Evolutionary conservation across 352 stramenopile genomes (phyloP).

Genomic region (Globisporangium nagaii): DNA sequence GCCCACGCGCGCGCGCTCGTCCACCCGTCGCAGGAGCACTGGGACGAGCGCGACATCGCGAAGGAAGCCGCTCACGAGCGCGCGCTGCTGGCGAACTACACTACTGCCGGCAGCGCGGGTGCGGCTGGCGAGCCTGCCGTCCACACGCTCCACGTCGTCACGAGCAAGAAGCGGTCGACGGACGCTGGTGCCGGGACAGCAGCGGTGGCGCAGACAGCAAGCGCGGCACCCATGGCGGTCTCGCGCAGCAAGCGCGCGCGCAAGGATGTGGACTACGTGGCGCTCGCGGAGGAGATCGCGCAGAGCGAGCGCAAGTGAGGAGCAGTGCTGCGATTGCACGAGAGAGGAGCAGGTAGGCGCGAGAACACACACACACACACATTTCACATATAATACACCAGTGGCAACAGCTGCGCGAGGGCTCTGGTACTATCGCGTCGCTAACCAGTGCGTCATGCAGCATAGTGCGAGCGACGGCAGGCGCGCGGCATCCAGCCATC

Average conservation of each 20-base stretch:
- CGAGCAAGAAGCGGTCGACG: constrained; percentile 27
- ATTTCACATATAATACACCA: too few relatives aligned
- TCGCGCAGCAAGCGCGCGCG: constrained; percentile 40
- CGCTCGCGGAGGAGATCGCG: constrained; percentile 49
- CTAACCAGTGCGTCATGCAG: too few relatives aligned
- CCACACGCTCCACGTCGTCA: constrained; percentile 8
- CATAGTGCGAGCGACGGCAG: too few relatives aligned
- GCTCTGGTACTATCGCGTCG: too few relatives aligned
- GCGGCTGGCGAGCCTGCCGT: constrained; percentile 9
- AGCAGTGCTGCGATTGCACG: too few relatives aligned
- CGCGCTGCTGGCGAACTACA: constrained; percentile 44
- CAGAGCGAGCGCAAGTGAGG: constrained; percentile 16
- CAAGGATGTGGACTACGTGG: constrained; percentile 66
- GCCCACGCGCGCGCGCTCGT: constrained; percentile 59
- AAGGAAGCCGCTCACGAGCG: constrained; percentile 50
- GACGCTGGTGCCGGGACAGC: background rate
- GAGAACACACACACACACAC: too few relatives aligned
- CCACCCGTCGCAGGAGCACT: constrained; percentile 37
- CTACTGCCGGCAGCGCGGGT: background rate
- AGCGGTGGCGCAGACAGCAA: background rate
- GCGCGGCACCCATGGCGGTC: constrained; percentile 5
- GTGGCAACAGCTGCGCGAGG: too few relatives aligned
- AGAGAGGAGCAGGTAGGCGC: too few relatives aligned
- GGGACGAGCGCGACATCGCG: constrained; percentile 37
- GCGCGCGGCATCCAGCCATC: too few relatives aligned